phyloP scores from a whole-genome alignment of 2,329 filamentous ascomycete genomes.

The Tolypocladium pustulatum region DNA sequence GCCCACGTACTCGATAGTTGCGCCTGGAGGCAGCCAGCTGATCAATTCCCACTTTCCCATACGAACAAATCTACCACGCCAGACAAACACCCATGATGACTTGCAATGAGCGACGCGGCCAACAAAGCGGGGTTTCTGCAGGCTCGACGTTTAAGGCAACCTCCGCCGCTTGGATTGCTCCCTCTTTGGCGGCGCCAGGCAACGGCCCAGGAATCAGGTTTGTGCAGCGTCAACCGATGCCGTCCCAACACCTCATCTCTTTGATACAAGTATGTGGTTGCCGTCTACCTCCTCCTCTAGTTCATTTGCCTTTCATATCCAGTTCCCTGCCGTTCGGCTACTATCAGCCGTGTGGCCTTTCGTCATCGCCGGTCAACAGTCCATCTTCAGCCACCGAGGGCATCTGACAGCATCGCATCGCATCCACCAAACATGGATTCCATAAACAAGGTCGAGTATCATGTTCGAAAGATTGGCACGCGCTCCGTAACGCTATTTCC shows the following conservation, averaged over 20 bases:
- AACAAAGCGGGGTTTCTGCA: not conserved
- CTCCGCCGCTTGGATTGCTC: not conserved
- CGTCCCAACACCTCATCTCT: not conserved
- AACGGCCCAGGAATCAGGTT: not conserved
- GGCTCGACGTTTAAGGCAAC: not conserved
- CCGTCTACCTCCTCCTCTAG: not conserved
- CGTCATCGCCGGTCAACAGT: not conserved
- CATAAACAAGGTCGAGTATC: conserved; percentile 36
- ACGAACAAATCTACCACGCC: not conserved
- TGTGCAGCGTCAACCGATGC: not conserved
- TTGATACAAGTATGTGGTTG: not conserved
- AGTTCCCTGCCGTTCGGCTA: no score
- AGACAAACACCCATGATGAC: not conserved
- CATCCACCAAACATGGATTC: conserved; percentile 18
- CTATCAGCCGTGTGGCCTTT: not conserved
- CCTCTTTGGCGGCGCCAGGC: not conserved
- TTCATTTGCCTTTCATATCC: not conserved
- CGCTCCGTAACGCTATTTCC: conserved; percentile 55
- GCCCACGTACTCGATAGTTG: not conserved
- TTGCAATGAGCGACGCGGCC: not conserved
- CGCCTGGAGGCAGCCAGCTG: not conserved
- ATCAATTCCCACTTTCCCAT: not conserved
- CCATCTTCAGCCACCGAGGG: not conserved
- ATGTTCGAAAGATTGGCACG: conserved; percentile 45
- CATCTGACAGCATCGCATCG: not conserved